Base-by-base conservation (phyloP, 1,284 basidiomycete genomes). In the Ceratobasidium sp. region DNA sequence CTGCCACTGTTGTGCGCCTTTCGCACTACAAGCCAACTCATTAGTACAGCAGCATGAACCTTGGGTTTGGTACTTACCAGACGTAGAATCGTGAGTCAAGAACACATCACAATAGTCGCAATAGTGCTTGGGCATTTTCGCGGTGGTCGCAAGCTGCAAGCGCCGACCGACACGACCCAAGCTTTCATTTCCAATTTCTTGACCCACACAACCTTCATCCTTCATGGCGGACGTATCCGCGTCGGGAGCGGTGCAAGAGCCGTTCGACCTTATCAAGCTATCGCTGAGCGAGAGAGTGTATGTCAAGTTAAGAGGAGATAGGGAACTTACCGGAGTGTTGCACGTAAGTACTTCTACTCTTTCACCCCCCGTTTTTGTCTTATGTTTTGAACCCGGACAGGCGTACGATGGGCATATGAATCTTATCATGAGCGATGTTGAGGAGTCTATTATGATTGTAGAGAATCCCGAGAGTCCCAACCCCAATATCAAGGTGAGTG, bases 401-500 rank as follows among this genome's bases (percentile, higher is more conserved):
- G 97, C 97, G 21, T 99, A 99, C 80, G 97, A 99, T 83, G 96
- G 96, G 28, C 97, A 99, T 82, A 98, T 99, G 97, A 99, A 99
- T 81, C 85, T 99, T 78, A 98, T 99, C 75, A 85, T 99, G 76
- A 97, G 93, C 75, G 93, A 98, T 79, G 97, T 98, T 9, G 96
- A 98, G 79, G 97, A 99, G 83, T 94, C 92, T 3, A 94, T 97
- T 77, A 93, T 95, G 88, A 86, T 95, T 74, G 93, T 97, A 18
- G 94, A 97, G 76, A 83, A 73, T 46, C 52, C 73, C 9, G 75
- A 80, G 12, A 90, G 92, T 52, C 69, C 48, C 12, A 53, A 61
- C 39, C 57, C 69, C 2, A 61, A 71, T 39, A 60, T 71, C 45
- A 71, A 71, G 69, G 69, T 61, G 23, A 61, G 53, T 41, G 41